Percentiles rank a stretch among this genome's conserved stretches.
Evolutionary conservation across 2,329 filamentous ascomycete species (phyloP).

Genomic region (Metarhizium brunneum): DNA sequence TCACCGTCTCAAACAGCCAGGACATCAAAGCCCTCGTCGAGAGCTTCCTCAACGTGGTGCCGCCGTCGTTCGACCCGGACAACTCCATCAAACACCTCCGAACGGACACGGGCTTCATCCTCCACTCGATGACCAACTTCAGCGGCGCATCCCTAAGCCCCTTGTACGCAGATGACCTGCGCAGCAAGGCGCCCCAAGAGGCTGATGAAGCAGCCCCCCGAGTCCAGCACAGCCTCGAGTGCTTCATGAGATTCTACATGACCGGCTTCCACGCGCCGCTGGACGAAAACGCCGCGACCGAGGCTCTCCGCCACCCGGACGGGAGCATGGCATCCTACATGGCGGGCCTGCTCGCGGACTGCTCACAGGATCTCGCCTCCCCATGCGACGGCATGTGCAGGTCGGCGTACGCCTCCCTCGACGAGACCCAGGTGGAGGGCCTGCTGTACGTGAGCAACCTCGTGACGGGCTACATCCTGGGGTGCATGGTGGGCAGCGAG

Average conservation of each 20-base stretch:
- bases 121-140: background rate
- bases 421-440: too few species aligned
- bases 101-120: background rate
- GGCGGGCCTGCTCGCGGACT: too few species aligned
- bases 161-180: background rate
- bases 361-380: too few species aligned
- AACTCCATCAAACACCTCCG: background rate
- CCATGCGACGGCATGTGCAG: too few species aligned
- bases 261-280: background rate
- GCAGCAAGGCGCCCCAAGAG: too few species aligned
- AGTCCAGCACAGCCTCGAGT: background rate
- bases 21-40: background rate
- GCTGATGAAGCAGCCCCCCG: background rate
- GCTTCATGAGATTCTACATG: background rate
- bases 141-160: background rate
- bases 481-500: too few species aligned
- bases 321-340: background rate
- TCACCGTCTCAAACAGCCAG: background rate
- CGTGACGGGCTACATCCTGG: too few species aligned
- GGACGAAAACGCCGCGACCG: background rate
- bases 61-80: background rate
- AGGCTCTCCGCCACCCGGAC: background rate
- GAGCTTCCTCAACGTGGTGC: background rate
- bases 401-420: too few species aligned
- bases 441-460: too few species aligned